Conservation (phyloP, 192 early-diverging fungal genomes). For the Coemansia sp. region DNA sequence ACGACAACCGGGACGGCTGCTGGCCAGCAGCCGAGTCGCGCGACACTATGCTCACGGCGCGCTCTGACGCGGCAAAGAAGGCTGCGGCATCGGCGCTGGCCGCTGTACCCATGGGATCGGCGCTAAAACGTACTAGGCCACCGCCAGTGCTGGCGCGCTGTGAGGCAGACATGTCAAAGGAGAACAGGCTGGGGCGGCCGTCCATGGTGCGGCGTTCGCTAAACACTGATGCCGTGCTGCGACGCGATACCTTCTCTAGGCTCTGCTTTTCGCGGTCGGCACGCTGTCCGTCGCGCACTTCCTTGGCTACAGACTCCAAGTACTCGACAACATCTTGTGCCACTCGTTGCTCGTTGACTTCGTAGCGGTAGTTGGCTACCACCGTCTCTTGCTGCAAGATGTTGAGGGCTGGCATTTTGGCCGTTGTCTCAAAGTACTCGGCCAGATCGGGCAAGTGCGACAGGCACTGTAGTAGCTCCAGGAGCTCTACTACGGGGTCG, state of each 20-base stretch:
- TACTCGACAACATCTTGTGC: conserved; percentile 76
- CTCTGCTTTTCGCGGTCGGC: conserved; percentile 44
- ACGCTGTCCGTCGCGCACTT: conserved; percentile 61
- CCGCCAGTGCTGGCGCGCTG: conserved; percentile 27
- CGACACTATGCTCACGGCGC: conserved; percentile 13
- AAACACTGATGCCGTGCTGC: conserved; percentile 45
- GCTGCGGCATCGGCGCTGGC: conserved; percentile 14
- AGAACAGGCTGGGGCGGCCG: conserved; percentile 50
- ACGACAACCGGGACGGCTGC: conserved; percentile 27
- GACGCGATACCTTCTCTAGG: conserved; percentile 38
- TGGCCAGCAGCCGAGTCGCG: conserved; percentile 8
- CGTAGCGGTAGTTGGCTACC: conserved; percentile 83
- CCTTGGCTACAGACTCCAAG: conserved; percentile 71
- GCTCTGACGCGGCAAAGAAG: conserved; percentile 14
- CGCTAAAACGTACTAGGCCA: conserved; percentile 38
- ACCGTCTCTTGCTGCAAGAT: conserved; percentile 72
- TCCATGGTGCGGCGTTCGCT: conserved; percentile 51
- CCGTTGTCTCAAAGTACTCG: conserved; percentile 74
- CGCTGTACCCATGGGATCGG: conserved; percentile 17
- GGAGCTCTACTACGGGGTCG: conserved; percentile 75
- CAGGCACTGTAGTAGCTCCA: conserved; percentile 81
- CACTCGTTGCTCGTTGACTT: conserved; percentile 78
- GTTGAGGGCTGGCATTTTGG: conserved; percentile 69
- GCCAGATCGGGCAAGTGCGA: conserved; percentile 73
- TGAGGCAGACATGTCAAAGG: conserved; percentile 34